These are phyloP conservation scores for Pleurotus ostreatus DNA, from an alignment of 768 basidiomycete species.

Conservation along the genomic window DNA sequence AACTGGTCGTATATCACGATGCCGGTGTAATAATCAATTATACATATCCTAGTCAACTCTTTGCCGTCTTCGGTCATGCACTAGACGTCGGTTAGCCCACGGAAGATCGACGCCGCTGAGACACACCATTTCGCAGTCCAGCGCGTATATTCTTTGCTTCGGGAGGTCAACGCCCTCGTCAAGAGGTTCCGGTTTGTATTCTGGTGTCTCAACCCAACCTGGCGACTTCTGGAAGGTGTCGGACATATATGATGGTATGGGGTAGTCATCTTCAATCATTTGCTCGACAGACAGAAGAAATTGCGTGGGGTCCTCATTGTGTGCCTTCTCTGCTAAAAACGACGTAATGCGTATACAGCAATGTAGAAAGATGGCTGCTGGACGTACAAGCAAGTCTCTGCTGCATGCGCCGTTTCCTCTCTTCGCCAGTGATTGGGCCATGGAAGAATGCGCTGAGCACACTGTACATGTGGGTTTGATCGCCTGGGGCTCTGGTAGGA, in stretches of 20 bases:
- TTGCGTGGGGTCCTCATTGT: slow-evolving; percentile 59
- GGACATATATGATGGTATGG: slow-evolving; percentile 80
- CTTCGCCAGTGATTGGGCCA: slow-evolving; percentile 72
- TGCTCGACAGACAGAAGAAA: slow-evolving; percentile 78
- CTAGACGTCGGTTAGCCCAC: slow-evolving; percentile 31
- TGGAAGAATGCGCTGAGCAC: slow-evolving; percentile 82
- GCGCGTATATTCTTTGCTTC: slow-evolving; percentile 58
- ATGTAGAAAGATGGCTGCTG: neutral
- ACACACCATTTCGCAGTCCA: slow-evolving; percentile 97
- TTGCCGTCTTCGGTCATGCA: slow-evolving; percentile 89
- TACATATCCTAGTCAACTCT: slow-evolving; percentile 79
- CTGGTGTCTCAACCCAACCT: slow-evolving; percentile 85
- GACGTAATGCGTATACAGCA: neutral
- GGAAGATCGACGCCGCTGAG: neutral
- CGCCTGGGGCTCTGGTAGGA: slow-evolving; percentile 91
- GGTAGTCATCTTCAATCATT: slow-evolving; percentile 95
- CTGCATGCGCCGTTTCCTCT: slow-evolving; percentile 66
- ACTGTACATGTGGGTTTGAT: slow-evolving; percentile 79
- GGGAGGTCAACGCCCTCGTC: slow-evolving; percentile 11
- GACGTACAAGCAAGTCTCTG: slow-evolving; percentile 33
- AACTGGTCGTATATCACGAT: slow-evolving; percentile 83
- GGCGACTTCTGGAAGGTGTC: slow-evolving; percentile 58
- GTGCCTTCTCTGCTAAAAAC: slow-evolving; percentile 50
- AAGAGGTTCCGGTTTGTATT: slow-evolving; percentile 14
- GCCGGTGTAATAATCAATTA: slow-evolving; percentile 74